Evolutionary conservation across 371 early-diverging fungal genomes (phyloP).

Genomic region (Haplosporangium sp.): DNA sequence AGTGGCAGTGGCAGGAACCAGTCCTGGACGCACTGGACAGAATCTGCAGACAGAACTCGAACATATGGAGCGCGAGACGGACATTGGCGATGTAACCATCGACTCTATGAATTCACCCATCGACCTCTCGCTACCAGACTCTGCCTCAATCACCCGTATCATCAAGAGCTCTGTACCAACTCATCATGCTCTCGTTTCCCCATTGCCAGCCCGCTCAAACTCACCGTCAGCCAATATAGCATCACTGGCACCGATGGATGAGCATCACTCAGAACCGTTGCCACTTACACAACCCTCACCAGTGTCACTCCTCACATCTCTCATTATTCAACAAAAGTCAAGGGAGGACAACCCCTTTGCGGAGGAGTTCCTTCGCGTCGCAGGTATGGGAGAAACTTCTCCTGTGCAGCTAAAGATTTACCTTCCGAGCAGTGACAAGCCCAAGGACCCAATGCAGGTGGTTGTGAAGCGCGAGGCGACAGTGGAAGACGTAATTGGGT

Average conservation of each 20-base stretch:
- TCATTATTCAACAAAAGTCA: slow-evolving; percentile 70
- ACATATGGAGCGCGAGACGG: slow-evolving; percentile 27
- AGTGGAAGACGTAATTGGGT: slow-evolving; percentile 94
- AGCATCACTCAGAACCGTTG: slow-evolving; percentile 23
- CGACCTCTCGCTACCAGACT: slow-evolving; percentile 42
- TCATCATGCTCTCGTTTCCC: slow-evolving; percentile 16
- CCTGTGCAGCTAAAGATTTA: slow-evolving; percentile 75
- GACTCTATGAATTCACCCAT: slow-evolving; percentile 51
- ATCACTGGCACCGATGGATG: slow-evolving; percentile 11
- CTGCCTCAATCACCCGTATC: slow-evolving; percentile 8
- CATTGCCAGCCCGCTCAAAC: slow-evolving; percentile 28
- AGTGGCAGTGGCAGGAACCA: neutral
- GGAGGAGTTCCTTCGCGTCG: slow-evolving; percentile 70
- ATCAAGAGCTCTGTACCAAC: slow-evolving; percentile 1
- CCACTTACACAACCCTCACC: slow-evolving; percentile 28
- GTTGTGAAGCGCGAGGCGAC: slow-evolving; percentile 84
- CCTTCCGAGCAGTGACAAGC: slow-evolving; percentile 64
- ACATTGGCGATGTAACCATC: slow-evolving; percentile 42
- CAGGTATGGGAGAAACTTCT: slow-evolving; percentile 63
- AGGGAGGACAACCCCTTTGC: slow-evolving; percentile 80
- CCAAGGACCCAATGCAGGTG: slow-evolving; percentile 72
- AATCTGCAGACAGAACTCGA: slow-evolving; percentile 1
- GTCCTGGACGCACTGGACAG: neutral
- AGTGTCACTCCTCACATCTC: slow-evolving; percentile 70
- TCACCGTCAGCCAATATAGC: slow-evolving; percentile 29